Percentiles rank a stretch among this genome's conserved stretches.
Conservation (phyloP, 805 yeast genomes). For the Candida lessepsii region DNA sequence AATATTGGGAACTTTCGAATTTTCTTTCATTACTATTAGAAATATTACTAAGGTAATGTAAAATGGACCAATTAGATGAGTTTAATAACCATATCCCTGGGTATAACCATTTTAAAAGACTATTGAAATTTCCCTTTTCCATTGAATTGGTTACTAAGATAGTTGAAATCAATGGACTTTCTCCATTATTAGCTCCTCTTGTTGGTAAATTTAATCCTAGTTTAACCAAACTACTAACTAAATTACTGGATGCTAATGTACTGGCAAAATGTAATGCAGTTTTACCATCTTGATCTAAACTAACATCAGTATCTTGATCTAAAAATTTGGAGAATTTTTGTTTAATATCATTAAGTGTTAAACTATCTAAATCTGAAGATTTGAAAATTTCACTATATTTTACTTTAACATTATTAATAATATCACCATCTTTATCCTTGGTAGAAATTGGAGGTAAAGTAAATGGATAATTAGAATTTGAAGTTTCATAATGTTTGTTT, state of each 20-base stretch:
- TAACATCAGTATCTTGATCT: slow-evolving; percentile 26
- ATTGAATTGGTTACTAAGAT: slow-evolving; percentile 81
- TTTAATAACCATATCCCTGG: slow-evolving; percentile 53
- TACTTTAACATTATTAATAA: slow-evolving; percentile 31
- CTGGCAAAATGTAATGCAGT: slow-evolving; percentile 45
- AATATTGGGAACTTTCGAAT: slow-evolving; percentile 34
- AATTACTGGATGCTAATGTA: slow-evolving; percentile 35
- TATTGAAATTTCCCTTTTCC: slow-evolving; percentile 73
- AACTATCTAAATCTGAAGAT: slow-evolving; percentile 21
- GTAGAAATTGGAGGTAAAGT: slow-evolving; percentile 29
- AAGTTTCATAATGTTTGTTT: slow-evolving; percentile 24
- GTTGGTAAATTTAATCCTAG: slow-evolving; percentile 38
- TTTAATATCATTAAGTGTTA: slow-evolving; percentile 24
- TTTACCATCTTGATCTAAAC: slow-evolving; percentile 39
- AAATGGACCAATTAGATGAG: slow-evolving; percentile 69
- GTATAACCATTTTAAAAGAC: slow-evolving; percentile 66
- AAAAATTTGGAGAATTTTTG: slow-evolving; percentile 22
- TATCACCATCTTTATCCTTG: slow-evolving; percentile 23
- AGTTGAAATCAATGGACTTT: slow-evolving; percentile 58
- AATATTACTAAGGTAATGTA: slow-evolving; percentile 77
- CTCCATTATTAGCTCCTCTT: slow-evolving; percentile 39
- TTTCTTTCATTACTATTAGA: slow-evolving; percentile 22
- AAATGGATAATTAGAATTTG: slow-evolving; percentile 36
- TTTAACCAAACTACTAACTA: slow-evolving; percentile 34
- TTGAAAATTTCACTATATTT: slow-evolving; percentile 38